These are phyloP conservation scores for Fusarium illudens DNA, from an alignment of 2,329 filamentous ascomycete genomes.

Conservation along the genomic window DNA sequence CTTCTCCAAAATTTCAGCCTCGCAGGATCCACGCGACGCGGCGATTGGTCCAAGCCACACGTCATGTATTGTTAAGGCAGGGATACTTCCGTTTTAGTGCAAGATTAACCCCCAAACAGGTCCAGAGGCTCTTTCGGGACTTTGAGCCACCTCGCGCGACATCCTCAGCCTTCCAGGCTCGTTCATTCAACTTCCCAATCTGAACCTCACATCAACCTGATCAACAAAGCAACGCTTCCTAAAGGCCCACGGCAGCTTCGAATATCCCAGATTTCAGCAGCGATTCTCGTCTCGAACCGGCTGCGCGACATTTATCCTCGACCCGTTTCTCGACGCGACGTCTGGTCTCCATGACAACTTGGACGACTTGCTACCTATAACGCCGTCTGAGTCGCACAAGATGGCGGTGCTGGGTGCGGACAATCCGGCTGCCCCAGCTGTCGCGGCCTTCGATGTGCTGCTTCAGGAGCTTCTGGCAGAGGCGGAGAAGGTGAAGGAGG, in stretches of 20 bases:
- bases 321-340: neutral
- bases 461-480: constrained; percentile 66
- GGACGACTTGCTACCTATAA: constrained; percentile 11
- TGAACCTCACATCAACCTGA: constrained; percentile 11
- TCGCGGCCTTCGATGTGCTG: constrained; percentile 61
- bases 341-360: constrained; percentile 19
- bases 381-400: constrained; percentile 34
- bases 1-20: constrained; percentile 49
- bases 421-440: constrained; percentile 60
- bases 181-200: constrained; percentile 11
- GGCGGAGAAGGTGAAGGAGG: constrained; percentile 67
- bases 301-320: neutral
- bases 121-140: constrained; percentile 7
- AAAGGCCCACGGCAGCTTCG: neutral
- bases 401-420: constrained; percentile 61
- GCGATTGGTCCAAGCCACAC: constrained; percentile 28
- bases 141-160: constrained; percentile 1
- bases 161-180: constrained; percentile 38
- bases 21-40: constrained; percentile 42
- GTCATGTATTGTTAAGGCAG: constrained; percentile 14
- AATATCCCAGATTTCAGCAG: neutral
- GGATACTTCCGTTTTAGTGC: constrained; percentile 14
- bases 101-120: neutral
- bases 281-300: neutral
- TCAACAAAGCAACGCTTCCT: constrained; percentile 4